Evolutionary conservation across 441 rosid species (phyloP), one percentile per base, ranked within the genome.

Genomic region (Aleurites moluccanus): DNA sequence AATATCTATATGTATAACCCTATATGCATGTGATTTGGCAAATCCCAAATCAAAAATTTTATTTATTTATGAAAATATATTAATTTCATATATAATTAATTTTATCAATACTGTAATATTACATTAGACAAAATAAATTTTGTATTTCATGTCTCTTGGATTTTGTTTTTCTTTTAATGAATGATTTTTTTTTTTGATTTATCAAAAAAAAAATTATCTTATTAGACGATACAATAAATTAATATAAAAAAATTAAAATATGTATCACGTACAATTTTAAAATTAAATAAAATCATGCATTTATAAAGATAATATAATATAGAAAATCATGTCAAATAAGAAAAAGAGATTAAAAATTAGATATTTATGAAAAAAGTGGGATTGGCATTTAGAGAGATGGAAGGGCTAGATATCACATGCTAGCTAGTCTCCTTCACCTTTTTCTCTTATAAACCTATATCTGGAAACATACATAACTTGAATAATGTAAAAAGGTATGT

Each of bases 381-480:
- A 64, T n/a, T 42, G 69, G 69, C 30, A 64, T 64, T 64, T 64
- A 11, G 11, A 66, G 70, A 66, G 70, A 67, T 67, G 27, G 35
- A 27, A 1, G 21, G 21, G 56, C 11, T 47, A 67, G 35, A 50
- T 28, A 49, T 68, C 60, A 52, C 72, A 69, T 33, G 72, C 42
- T 50, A 27, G 69, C 45, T 52, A 44, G 47, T 11, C 1, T 2
- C 20, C 57, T 25, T 45, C 60, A 52, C 27, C n/a, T 69, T 53
- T n/a, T n/a, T 5, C 59, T 10, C 62, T 30, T 13, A 10, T 68
- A 69, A 69, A 42, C 28, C 47, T 52, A 35, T 53, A 35, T 69
- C n/a, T 55, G 49, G 49, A 55, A n/a, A 69, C 47, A 69, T 20
- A 53, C 38, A 38, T n/a, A 25, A 10, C 6, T 69, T 52, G 49